These are phyloP conservation scores for Solanum medicagineum DNA, from an alignment of 257 asterid genomes.

Conservation along the genomic window DNA sequence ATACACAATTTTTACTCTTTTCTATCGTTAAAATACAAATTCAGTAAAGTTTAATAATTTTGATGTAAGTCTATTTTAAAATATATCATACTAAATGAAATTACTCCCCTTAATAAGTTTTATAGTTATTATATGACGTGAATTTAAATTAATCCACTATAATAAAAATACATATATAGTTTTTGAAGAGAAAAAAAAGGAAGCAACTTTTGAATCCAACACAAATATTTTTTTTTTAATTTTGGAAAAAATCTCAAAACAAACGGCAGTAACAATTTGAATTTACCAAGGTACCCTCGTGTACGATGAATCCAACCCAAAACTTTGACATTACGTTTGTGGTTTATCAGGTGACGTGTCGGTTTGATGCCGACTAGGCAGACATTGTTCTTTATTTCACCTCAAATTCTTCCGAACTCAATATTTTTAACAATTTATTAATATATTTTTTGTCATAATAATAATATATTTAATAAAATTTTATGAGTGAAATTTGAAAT, in stretches of 20 bases:
- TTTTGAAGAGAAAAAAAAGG: too few relatives aligned
- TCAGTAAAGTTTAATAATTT: too few relatives aligned
- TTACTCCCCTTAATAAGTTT: too few relatives aligned
- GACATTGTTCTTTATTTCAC: not conserved
- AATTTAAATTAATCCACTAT: not conserved
- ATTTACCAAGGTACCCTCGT: constrained; percentile 2
- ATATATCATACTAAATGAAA: too few relatives aligned
- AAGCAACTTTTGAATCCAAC: too few relatives aligned
- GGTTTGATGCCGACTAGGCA: not conserved
- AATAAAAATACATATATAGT: too few relatives aligned
- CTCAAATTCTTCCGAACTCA: not conserved
- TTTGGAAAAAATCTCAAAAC: not conserved
- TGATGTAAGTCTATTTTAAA: too few relatives aligned
- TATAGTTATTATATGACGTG: accelerated
- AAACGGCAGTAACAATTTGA: not conserved
- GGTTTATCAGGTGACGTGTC: constrained; percentile 19
- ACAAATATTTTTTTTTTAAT: too few relatives aligned
- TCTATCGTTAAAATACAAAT: too few relatives aligned
- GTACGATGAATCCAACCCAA: constrained; percentile 49
- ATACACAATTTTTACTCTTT: too few relatives aligned
- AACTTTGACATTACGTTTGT: constrained; percentile 22
- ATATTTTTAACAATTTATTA: not conserved
- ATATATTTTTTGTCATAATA: too few relatives aligned
- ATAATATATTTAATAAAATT: too few relatives aligned
- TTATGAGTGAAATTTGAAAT: accelerated